These are phyloP conservation scores for Entomortierella lignicola DNA, from an alignment of 192 early-diverging fungal genomes.

Conservation along the genomic window DNA sequence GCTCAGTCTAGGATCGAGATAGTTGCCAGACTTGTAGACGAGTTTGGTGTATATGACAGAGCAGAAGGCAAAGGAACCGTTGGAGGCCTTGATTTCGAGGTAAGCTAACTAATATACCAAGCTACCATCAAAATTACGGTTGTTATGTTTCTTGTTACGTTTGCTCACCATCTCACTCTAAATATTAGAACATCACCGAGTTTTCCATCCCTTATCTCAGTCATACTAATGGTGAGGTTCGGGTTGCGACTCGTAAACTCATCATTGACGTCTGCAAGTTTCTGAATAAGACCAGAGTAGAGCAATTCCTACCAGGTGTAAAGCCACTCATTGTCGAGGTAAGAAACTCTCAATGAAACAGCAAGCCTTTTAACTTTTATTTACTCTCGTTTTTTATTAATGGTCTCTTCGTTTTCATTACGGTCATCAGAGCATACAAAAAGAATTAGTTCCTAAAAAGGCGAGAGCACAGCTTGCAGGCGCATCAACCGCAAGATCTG, in stretches of 20 bases:
- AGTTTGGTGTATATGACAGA: constrained; percentile 58
- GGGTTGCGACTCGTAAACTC: constrained; percentile 65
- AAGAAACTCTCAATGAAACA: background rate
- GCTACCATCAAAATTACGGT: no score
- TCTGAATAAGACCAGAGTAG: constrained; percentile 45
- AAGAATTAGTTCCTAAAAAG: constrained; percentile 27
- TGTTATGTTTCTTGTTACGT: no score
- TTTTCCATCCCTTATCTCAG: constrained; percentile 67
- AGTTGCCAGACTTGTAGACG: constrained; percentile 56
- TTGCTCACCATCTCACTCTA: background rate
- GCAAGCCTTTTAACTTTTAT: background rate
- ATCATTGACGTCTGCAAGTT: constrained; percentile 62
- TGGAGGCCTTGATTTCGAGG: constrained; percentile 62
- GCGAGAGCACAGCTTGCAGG: background rate
- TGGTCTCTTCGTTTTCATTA: no score
- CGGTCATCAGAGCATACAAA: constrained; percentile 43
- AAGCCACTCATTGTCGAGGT: constrained; percentile 54
- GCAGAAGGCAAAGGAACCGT: constrained; percentile 39
- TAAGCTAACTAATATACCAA: constrained; percentile 18
- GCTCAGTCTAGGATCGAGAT: constrained; percentile 68
- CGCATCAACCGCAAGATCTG: constrained; percentile 14
- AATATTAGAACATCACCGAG: constrained; percentile 59
- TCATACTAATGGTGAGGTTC: constrained; percentile 70
- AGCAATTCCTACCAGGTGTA: constrained; percentile 48
- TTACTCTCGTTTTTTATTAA: no score